These are phyloP conservation scores for Golubevia pallescens DNA, from an alignment of 1,284 basidiomycete species.

Conservation along the genomic window DNA sequence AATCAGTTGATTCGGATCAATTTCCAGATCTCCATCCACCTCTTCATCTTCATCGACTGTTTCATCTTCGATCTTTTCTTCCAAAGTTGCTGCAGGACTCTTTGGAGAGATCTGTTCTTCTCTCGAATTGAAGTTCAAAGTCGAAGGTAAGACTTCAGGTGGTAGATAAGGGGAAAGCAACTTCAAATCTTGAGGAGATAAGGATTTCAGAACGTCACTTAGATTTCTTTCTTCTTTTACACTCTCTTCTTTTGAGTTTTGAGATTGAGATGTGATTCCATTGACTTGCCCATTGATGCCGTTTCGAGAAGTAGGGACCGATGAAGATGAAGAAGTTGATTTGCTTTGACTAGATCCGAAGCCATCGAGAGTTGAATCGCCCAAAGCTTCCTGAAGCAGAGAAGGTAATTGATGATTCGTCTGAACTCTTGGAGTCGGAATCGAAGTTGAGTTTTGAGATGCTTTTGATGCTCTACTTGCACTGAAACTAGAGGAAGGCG, in stretches of 20 bases:
- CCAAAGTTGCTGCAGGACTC: not conserved
- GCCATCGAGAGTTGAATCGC: constrained; percentile 8
- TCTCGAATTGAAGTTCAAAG: too few relatives aligned
- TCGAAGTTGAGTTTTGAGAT: not conserved
- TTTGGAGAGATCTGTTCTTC: too few relatives aligned
- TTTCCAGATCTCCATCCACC: too few relatives aligned
- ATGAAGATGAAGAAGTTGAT: not conserved
- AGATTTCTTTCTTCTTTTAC: not conserved
- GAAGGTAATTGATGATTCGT: constrained; percentile 1
- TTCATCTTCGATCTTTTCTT: constrained; percentile 5
- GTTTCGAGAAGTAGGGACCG: not conserved
- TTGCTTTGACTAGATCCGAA: not conserved
- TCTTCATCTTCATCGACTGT: constrained; percentile 6
- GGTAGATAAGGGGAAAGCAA: too few relatives aligned
- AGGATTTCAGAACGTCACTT: too few relatives aligned
- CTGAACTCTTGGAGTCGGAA: not conserved
- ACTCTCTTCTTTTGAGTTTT: not conserved
- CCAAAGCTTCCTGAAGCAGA: constrained; percentile 29
- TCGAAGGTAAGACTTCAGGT: too few relatives aligned
- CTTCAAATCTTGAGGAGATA: too few relatives aligned
- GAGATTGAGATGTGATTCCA: constrained; percentile 5
- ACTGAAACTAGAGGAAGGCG: too few relatives aligned
- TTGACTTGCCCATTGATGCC: too few relatives aligned
- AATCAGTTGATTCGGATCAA: too few relatives aligned
- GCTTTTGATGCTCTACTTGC: too few relatives aligned